phyloP scores from a whole-genome alignment of 306 rosid genomes.

The Vigna radiata region DNA sequence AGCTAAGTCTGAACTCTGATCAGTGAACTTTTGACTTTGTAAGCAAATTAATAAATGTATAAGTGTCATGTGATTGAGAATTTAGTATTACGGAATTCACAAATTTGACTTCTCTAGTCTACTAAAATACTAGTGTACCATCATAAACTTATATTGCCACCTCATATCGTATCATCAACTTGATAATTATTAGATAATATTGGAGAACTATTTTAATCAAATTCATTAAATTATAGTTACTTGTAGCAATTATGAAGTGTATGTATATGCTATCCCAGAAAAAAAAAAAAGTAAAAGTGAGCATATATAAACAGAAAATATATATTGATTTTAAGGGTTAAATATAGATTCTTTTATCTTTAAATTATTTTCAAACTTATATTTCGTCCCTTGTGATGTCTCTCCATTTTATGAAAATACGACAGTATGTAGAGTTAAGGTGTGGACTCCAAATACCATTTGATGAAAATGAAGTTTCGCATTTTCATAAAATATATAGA shows the following conservation, averaged over 20 bases:
- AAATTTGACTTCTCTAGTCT: conserved; percentile 35
- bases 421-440: too few relatives aligned
- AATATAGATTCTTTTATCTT: too few relatives aligned
- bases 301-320: too few relatives aligned
- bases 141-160: not conserved
- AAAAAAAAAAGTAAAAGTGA: not conserved
- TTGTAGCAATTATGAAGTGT: not conserved
- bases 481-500: too few relatives aligned
- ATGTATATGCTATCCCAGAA: too few relatives aligned
- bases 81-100: not conserved
- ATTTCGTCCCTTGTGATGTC: too few relatives aligned
- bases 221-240: not conserved
- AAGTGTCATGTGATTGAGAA: not conserved
- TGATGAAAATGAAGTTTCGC: too few relatives aligned
- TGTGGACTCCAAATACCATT: too few relatives aligned
- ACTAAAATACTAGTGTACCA: not conserved
- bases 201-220: not conserved
- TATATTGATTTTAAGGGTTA: too few relatives aligned
- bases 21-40: not conserved
- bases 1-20: conserved; percentile 9
- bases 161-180: not conserved
- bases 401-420: too few relatives aligned
- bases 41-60: not conserved
- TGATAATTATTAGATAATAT: not conserved
- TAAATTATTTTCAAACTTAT: too few relatives aligned